These are phyloP conservation scores for Scenedesmus sp. DNA, from an alignment of 163 green algal genomes.

Conservation along the genomic window DNA sequence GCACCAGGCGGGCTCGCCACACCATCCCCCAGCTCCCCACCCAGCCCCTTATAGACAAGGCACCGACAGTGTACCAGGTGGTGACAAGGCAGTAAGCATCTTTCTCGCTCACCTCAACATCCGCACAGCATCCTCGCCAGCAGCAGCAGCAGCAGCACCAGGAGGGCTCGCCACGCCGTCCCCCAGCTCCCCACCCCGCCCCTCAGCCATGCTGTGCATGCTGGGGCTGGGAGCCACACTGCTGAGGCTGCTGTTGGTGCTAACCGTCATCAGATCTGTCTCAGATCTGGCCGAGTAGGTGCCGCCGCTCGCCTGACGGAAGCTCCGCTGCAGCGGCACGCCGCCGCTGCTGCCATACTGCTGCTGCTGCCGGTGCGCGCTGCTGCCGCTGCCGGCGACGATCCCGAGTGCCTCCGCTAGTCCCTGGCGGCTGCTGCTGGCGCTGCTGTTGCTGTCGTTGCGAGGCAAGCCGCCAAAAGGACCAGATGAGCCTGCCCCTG, in stretches of 20 bases:
- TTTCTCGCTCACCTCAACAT: background rate
- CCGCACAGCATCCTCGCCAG: background rate
- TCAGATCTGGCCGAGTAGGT: slow-evolving; percentile 11
- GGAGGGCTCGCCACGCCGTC: background rate
- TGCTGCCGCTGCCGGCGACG: background rate
- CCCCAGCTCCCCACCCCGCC: background rate
- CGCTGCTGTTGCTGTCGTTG: slow-evolving; percentile 29
- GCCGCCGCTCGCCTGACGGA: background rate
- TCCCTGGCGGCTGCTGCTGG: slow-evolving; percentile 20
- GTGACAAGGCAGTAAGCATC: background rate
- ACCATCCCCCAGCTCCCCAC: background rate
- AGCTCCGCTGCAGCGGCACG: background rate
- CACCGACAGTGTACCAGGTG: too few species aligned
- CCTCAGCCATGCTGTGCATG: slow-evolving; percentile 10
- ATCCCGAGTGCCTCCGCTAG: background rate
- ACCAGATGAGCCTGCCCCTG: background rate
- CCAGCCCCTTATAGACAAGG: background rate
- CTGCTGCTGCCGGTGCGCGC: background rate
- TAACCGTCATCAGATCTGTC: slow-evolving; percentile 32
- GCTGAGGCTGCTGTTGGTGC: slow-evolving; percentile 40
- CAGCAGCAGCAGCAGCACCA: background rate
- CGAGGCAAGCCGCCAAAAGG: background rate
- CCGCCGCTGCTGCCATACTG: background rate
- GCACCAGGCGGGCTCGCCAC: too few species aligned
- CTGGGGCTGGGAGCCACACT: background rate